A percentile compares a stretch with the other conserved stretches of the same genome.
phyloP scores from a whole-genome alignment of 352 stramenopile genomes.

The Phytophthora kernoviae region DNA sequence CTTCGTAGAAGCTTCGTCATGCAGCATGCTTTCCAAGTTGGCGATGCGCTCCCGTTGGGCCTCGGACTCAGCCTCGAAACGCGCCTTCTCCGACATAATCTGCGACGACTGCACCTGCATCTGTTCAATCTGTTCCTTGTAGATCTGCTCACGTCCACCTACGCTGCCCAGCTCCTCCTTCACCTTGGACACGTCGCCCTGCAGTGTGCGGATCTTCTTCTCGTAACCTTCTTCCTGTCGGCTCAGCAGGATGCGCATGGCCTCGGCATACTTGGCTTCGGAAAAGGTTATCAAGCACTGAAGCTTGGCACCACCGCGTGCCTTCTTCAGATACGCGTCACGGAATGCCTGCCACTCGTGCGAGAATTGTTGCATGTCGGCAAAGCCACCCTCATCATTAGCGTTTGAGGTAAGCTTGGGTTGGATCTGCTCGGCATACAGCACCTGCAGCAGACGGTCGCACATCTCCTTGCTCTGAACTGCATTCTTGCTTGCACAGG shows the following conservation, averaged over 20 bases:
- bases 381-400: slow-evolving; percentile 59
- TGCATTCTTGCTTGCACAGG: slow-evolving; percentile 48
- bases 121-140: slow-evolving; percentile 88
- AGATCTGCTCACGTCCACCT: slow-evolving; percentile 81
- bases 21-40: slow-evolving; percentile 66
- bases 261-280: slow-evolving; percentile 81
- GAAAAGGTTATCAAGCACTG: slow-evolving; percentile 79
- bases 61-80: slow-evolving; percentile 68
- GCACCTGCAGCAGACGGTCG: slow-evolving; percentile 75
- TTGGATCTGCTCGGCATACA: slow-evolving; percentile 84
- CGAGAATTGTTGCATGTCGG: slow-evolving; percentile 83
- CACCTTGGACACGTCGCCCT: slow-evolving; percentile 74
- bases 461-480: slow-evolving; percentile 79
- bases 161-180: slow-evolving; percentile 86
- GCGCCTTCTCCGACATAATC: slow-evolving; percentile 77
- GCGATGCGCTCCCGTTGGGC: slow-evolving; percentile 71
- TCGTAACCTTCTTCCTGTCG: slow-evolving; percentile 86
- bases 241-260: slow-evolving; percentile 82
- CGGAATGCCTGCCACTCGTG: slow-evolving; percentile 74
- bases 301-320: slow-evolving; percentile 73
- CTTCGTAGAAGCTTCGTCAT: slow-evolving; percentile 65
- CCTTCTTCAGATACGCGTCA: slow-evolving; percentile 74
- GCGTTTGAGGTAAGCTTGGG: slow-evolving; percentile 62
- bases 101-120: slow-evolving; percentile 78
- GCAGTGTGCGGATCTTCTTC: slow-evolving; percentile 80